Base-by-base conservation (phyloP, 768 basidiomycete genomes). In the Mycena leptocephala region DNA sequence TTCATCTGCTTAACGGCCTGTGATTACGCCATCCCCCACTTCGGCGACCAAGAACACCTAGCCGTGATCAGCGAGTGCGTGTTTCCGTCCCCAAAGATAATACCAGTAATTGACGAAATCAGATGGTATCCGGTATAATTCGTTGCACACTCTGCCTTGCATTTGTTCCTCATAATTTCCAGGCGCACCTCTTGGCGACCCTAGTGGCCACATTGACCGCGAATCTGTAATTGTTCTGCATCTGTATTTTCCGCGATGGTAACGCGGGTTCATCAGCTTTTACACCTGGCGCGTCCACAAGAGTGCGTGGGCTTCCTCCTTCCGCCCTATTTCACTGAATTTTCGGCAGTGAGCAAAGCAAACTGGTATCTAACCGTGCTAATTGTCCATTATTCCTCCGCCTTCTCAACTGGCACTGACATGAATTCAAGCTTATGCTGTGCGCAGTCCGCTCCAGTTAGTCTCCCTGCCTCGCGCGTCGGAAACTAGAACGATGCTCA, bases 271-370 rank as follows among this genome's bases (percentile, higher is more conserved):
- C 56, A 22, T 62, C 41, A 72, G 70, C 26, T 72, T 51, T 56
- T 72, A 72, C 70, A 62, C 35, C 22, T 72, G 61, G 61, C 51
- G 70, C 5, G 61, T 72, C 30, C 61, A 72, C 51, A 72, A 64
- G 43, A 72, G 70, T 72, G 22, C 33, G 70, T 64, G 24, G 41
- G 11, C 24, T 63, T 72, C 46, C 30, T 35, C 48, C 8, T 56
- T 33, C 32, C 48, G 1, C 13, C 14, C 43, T 33, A n/a, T 24
- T 32, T 30, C 28, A 63, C 39, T 70, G 53, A 55, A 37, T 37
- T 28, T 37, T 6, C 7, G 32, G 30, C 30, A 72, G 70, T 72
- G 70, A 72, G 70, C 70, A 53, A 72, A 55, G 39, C 4, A 32
- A 72, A 72, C 62, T 72, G 70, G 70, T 63, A 37, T 43, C 2